A percentile compares a stretch with the other conserved stretches of the same genome.
phyloP scores from a whole-genome alignment of 2,329 filamentous ascomycete species.

The Diaporthe ampelina region DNA sequence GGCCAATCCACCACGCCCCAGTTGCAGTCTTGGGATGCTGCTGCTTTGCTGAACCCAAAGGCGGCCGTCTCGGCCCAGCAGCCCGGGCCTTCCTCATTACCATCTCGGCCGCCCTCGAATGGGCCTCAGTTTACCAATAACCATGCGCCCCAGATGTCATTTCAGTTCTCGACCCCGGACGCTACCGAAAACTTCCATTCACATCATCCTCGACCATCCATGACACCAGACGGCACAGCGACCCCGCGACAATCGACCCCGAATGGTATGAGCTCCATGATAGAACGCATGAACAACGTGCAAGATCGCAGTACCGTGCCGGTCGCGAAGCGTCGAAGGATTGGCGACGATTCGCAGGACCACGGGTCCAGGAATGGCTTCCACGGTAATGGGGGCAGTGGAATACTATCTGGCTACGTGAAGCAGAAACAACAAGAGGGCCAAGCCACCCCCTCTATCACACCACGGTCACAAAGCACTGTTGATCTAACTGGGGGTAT shows the following conservation, averaged over 20 bases:
- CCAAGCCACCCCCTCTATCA: slow-evolving; percentile 41
- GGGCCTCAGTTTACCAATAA: slow-evolving; percentile 45
- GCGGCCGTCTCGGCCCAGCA: slow-evolving; percentile 46
- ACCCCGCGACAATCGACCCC: slow-evolving; percentile 31
- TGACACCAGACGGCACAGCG: slow-evolving; percentile 15
- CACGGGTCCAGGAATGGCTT: slow-evolving; percentile 55
- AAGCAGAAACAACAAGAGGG: slow-evolving; percentile 69
- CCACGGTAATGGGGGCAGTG: slow-evolving; percentile 60
- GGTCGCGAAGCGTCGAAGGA: slow-evolving; percentile 77
- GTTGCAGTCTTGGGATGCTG: slow-evolving; percentile 57
- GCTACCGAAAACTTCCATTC: slow-evolving; percentile 42
- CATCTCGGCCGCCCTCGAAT: slow-evolving; percentile 44
- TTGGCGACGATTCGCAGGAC: slow-evolving; percentile 58
- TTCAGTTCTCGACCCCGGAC: slow-evolving; percentile 52
- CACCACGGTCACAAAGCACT: slow-evolving; percentile 50
- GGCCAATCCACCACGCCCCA: slow-evolving; percentile 47
- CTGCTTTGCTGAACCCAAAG: slow-evolving; percentile 58
- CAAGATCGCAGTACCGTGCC: slow-evolving; percentile 72
- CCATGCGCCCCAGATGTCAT: slow-evolving; percentile 51
- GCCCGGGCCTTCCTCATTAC: slow-evolving; percentile 42
- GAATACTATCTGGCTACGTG: slow-evolving; percentile 76
- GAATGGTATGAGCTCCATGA: slow-evolving; percentile 70
- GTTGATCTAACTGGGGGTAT: slow-evolving; percentile 72
- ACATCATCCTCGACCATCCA: slow-evolving; percentile 17
- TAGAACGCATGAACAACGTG: slow-evolving; percentile 83